A percentile compares a stretch with the other conserved stretches of the same genome.
Conservation (phyloP, 1,284 basidiomycete genomes). For the Heterobasidion irregulare region DNA sequence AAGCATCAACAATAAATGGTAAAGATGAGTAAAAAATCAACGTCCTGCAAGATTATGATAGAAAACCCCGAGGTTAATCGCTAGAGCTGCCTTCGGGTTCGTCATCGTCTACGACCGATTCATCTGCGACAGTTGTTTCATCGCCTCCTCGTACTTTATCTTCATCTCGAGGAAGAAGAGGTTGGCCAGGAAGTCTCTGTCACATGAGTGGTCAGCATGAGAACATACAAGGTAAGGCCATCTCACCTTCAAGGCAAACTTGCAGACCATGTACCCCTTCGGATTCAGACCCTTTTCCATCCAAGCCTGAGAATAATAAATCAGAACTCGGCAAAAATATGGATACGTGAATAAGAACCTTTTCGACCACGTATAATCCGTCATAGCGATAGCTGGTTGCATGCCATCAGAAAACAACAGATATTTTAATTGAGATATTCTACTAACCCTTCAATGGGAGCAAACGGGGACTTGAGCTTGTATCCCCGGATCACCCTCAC, state of each 20-base stretch:
- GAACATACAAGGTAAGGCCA: not conserved
- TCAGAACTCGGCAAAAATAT: not conserved
- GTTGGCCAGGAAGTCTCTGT: conserved; percentile 2
- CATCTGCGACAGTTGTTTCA: too few relatives aligned
- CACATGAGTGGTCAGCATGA: too few relatives aligned
- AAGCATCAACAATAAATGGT: too few relatives aligned
- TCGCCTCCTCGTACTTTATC: too few relatives aligned
- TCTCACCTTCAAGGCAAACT: conserved; percentile 65
- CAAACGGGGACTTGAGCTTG: conserved; percentile 63
- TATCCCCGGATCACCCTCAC: conserved; percentile 78
- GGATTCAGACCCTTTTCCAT: conserved; percentile 57
- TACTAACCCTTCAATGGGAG: conserved; percentile 63
- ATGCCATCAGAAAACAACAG: not conserved
- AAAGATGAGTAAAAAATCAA: too few relatives aligned
- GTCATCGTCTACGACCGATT: too few relatives aligned
- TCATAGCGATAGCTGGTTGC: conserved; percentile 70
- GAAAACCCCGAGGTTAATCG: too few relatives aligned
- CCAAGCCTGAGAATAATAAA: conserved; percentile 38
- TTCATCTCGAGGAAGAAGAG: not conserved
- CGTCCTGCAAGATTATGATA: too few relatives aligned
- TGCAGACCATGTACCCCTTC: conserved; percentile 67
- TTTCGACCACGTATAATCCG: conserved; percentile 72
- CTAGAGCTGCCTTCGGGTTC: too few relatives aligned
- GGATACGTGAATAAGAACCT: conserved; percentile 28
- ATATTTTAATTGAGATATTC: not conserved